Percentiles rank a stretch among this genome's conserved stretches.
These are phyloP conservation scores for Heterobasidion occidentale DNA, from an alignment of 1,284 basidiomycete species.

Conservation along the genomic window DNA sequence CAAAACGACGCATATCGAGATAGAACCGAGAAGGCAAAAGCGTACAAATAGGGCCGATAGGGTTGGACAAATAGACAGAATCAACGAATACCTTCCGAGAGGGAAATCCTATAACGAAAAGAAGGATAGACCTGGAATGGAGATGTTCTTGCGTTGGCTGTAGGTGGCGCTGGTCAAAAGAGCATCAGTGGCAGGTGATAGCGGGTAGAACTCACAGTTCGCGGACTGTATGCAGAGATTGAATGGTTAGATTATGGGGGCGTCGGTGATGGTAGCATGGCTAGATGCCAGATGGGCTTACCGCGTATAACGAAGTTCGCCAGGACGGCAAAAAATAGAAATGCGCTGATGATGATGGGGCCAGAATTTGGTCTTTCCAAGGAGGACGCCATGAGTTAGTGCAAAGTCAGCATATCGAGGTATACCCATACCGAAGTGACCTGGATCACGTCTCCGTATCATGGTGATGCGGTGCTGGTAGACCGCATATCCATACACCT, in stretches of 20 bases:
- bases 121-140: constrained; percentile 10
- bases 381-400: too few species aligned
- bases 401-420: too few species aligned
- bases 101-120: background rate
- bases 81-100: too few species aligned
- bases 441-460: constrained; percentile 88
- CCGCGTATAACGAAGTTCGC: constrained; percentile 84
- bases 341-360: constrained; percentile 71
- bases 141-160: constrained; percentile 9
- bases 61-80: too few species aligned
- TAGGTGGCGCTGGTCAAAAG: background rate
- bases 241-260: background rate
- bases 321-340: constrained; percentile 80
- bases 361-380: constrained; percentile 62
- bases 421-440: constrained; percentile 60
- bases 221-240: constrained; percentile 27
- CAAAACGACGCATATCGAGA: too few species aligned
- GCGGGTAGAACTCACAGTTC: constrained; percentile 27
- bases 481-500: constrained; percentile 83
- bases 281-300: constrained; percentile 25
- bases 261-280: background rate
- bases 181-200: background rate
- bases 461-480: constrained; percentile 89
- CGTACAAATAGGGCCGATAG: too few species aligned
- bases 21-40: too few species aligned